Evolutionary conservation across 768 basidiomycete genomes (phyloP), one percentile per base, ranked within the genome.

Genomic region (Neoboletus magnificus): DNA sequence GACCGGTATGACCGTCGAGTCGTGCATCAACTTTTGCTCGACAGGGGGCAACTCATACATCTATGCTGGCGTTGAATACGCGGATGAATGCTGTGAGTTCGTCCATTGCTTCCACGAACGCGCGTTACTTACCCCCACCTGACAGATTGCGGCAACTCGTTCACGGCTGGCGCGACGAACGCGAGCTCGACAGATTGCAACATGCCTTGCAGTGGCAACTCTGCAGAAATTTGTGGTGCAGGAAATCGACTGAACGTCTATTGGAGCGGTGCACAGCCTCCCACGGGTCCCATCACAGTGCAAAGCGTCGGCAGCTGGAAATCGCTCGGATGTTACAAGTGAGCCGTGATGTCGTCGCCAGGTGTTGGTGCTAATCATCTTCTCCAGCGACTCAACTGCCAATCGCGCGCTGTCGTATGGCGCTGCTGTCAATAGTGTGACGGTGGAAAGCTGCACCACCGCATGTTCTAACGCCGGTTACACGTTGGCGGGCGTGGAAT

Each of bases 321-420:
- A 7, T 85, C 82, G 0, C 77, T 90, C 30, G 89, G 89, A n/a
- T 91, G 89, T 66, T 89, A 81, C 73, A 85, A 74, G 88, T 86
- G 62, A 56, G 76, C 10, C n/a, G 3, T 8, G 6, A 16, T 30
- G 25, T 15, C 7, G 63, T 25, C 27, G 4, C 5, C 10, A n/a
- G 33, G 10, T 10, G 3, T 33, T 1, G 29, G 37, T 43, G 13
- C 27, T 52, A 51, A 40, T 53, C 10, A 27, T n/a, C 11, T n/a
- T 20, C 10, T 18, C 18, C 55, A 77, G 74, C 41, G 77, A 79
- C 54, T 66, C 67, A 22, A 41, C 61, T n/a, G 62, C 61, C 22
- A 44, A 66, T 32, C 74, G 77, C 16, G 66, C 69, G 10, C 62
- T 79, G 36, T 51, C 71, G 30, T 64, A 74, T 22, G 65, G 58